phyloP scores from a whole-genome alignment of 78 protist species.

The Anaeramoeba ignava region DNA sequence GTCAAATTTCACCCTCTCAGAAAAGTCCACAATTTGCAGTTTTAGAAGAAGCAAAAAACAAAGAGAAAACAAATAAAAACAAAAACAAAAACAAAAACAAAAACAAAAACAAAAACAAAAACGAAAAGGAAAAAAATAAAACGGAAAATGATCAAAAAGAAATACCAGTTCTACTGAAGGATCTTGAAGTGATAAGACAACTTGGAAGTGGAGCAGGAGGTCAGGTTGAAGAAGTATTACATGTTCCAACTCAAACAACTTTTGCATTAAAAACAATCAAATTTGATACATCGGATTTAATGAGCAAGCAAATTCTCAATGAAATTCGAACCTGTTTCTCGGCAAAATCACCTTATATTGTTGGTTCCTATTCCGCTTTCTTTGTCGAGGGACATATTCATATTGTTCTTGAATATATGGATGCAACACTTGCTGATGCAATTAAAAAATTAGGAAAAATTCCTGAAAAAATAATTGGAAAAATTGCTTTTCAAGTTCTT shows the following conservation, averaged over 20 bases:
- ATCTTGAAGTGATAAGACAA: background rate
- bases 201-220: conserved; percentile 21
- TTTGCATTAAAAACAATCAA: conserved; percentile 24
- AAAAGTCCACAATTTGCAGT: too few species aligned
- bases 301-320: background rate
- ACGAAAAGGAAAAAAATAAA: too few species aligned
- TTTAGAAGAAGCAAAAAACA: too few species aligned
- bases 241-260: conserved; percentile 5
- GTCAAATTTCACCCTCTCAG: too few species aligned
- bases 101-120: too few species aligned
- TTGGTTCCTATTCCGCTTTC: conserved; percentile 33
- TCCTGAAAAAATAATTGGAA: background rate
- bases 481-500: conserved; percentile 9
- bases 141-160: too few species aligned
- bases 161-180: too few species aligned
- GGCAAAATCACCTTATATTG: background rate
- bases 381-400: conserved; percentile 14
- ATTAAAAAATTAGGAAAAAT: background rate
- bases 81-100: too few species aligned
- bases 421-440: conserved; percentile 29
- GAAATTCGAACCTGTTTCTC: conserved; percentile 13
- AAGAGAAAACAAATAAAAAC: too few species aligned
- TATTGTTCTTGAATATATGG: conserved; percentile 51
- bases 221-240: conserved; percentile 11
- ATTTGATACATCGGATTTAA: background rate